phyloP scores from a whole-genome alignment of 306 rosid genomes.

The Cajanus cajan region DNA sequence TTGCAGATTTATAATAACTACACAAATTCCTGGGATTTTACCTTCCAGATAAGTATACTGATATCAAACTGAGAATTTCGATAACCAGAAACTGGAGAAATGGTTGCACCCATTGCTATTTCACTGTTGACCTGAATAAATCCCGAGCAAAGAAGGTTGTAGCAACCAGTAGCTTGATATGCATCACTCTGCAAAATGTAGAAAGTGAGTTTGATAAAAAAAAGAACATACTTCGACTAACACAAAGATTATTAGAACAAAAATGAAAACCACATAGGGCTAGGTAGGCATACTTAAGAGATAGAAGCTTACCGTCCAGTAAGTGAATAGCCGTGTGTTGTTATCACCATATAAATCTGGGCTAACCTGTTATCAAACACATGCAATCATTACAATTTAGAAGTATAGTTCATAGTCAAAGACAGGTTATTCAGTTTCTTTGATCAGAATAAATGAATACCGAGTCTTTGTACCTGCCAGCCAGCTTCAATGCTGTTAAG shows the following conservation, averaged over 20 bases:
- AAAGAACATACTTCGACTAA: neutral
- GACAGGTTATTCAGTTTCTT: neutral
- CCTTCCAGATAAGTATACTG: slow-evolving; percentile 98
- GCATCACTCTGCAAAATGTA: slow-evolving; percentile 78
- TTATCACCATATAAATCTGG: slow-evolving; percentile 59
- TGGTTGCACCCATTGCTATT: slow-evolving; percentile 98
- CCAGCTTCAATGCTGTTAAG: slow-evolving; percentile 99
- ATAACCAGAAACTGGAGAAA: slow-evolving; percentile 69
- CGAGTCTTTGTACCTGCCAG: slow-evolving; percentile 74
- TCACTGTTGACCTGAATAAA: slow-evolving; percentile 86
- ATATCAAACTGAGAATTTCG: slow-evolving; percentile 83
- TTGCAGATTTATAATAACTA: neutral
- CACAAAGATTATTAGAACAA: neutral
- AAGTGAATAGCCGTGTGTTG: slow-evolving; percentile 93
- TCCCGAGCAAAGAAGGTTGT: slow-evolving; percentile 98
- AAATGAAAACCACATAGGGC: neutral
- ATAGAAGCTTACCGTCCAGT: slow-evolving; percentile 84
- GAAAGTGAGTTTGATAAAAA: neutral
- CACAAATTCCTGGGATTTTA: slow-evolving; percentile 35
- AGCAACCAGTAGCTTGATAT: slow-evolving; percentile 99
- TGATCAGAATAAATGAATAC: neutral
- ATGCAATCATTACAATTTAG: neutral
- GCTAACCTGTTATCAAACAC: slow-evolving; percentile 7
- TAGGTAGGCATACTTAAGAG: neutral
- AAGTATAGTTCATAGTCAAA: neutral